Percentiles rank a stretch among this genome's conserved stretches.
phyloP scores from a whole-genome alignment of 768 basidiomycete species.

The Chalciporus piperatus region DNA sequence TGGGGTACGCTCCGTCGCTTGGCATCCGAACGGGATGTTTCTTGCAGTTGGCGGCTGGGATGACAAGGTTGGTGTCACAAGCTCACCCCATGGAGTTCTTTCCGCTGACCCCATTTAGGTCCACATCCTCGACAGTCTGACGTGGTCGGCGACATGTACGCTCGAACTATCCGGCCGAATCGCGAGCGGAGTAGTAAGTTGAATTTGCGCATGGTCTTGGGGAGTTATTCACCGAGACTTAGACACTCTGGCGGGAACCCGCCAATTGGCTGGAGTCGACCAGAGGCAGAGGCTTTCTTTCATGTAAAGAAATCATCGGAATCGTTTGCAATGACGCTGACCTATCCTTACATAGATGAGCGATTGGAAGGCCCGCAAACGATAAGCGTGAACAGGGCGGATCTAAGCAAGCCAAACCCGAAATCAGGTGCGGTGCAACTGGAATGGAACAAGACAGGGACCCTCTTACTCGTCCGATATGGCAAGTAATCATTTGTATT shows the following conservation, averaged over 20 bases:
- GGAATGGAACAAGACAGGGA: conserved; percentile 80
- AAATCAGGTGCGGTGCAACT: conserved; percentile 70
- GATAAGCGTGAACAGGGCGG: conserved; percentile 48
- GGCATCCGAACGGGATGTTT: conserved; percentile 86
- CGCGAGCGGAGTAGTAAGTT: conserved; percentile 53
- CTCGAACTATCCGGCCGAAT: conserved; percentile 63
- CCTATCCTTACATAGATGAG: conserved; percentile 48
- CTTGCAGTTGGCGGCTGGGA: conserved; percentile 86
- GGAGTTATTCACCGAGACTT: conserved; percentile 5
- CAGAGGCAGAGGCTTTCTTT: conserved; percentile 81
- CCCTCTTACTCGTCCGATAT: conserved; percentile 67
- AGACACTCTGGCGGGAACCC: conserved; percentile 89
- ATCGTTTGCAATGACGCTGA: background rate
- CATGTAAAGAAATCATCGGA: conserved; percentile 51
- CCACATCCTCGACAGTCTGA: conserved; percentile 69
- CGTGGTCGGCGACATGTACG: conserved; percentile 66
- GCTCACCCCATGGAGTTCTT: background rate
- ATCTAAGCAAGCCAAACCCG: conserved; percentile 59
- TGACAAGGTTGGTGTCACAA: conserved; percentile 58
- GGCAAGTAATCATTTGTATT: conserved; percentile 41
- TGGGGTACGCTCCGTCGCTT: conserved; percentile 73
- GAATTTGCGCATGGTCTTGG: background rate
- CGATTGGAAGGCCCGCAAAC: conserved; percentile 55
- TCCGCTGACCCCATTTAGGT: conserved; percentile 44
- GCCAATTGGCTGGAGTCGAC: conserved; percentile 80